These are phyloP conservation scores for Citrus unshiu DNA, from an alignment of 345 rosid genomes.

Conservation along the genomic window DNA sequence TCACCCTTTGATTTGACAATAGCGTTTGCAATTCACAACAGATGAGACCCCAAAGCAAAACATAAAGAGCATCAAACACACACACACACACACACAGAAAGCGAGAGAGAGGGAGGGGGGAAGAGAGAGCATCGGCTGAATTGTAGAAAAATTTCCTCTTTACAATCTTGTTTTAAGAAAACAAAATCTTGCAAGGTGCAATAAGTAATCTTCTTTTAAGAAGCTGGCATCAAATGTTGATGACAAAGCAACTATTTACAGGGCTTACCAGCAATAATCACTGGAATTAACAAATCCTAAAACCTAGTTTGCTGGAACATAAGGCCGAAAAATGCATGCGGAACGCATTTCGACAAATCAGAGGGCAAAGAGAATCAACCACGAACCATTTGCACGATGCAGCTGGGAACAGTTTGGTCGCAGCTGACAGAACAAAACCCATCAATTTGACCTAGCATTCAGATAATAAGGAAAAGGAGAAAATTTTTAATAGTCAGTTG, in stretches of 20 bases:
- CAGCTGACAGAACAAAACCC: background rate
- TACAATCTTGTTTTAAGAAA: background rate
- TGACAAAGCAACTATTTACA: slow-evolving; percentile 18
- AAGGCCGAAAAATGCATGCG: background rate
- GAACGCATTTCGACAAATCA: background rate
- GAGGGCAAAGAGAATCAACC: background rate
- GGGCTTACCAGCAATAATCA: slow-evolving; percentile 10
- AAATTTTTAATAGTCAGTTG: background rate
- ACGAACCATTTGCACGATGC: slow-evolving; percentile 1
- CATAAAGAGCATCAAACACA: background rate
- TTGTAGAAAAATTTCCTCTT: slow-evolving; percentile 1
- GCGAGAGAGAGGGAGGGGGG: background rate
- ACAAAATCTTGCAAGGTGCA: slow-evolving; percentile 2
- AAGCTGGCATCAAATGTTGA: background rate
- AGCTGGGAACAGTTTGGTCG: background rate
- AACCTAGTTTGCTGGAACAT: slow-evolving; percentile 9
- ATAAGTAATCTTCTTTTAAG: background rate
- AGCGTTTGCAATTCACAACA: background rate
- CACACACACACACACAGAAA: too few relatives aligned
- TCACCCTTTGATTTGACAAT: background rate
- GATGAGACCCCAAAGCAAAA: background rate
- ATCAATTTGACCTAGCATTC: background rate
- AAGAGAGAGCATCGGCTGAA: background rate
- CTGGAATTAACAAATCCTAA: background rate
- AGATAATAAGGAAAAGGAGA: background rate